Conservation (phyloP, 495 filamentous ascomycete genomes). For the Apodospora peruviana region DNA sequence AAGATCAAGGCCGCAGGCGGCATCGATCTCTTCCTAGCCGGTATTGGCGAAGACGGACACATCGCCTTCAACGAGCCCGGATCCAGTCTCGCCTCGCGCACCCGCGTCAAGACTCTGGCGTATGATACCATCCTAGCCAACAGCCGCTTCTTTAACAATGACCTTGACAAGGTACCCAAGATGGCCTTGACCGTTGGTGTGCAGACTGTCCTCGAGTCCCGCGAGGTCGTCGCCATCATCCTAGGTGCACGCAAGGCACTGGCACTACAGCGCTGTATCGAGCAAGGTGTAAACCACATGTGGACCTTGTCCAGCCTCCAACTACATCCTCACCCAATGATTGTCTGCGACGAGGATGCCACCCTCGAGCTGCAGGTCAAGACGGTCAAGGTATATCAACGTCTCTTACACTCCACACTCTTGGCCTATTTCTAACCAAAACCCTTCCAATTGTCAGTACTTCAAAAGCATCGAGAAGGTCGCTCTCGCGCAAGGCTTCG, state of each 20-base stretch:
- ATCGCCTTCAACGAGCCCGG: slow-evolving; percentile 90
- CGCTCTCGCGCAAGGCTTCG: slow-evolving; percentile 49
- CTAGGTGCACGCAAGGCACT: slow-evolving; percentile 75
- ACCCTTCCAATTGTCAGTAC: too few relatives aligned
- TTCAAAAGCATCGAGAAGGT: slow-evolving; percentile 64
- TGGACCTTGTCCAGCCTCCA: slow-evolving; percentile 81
- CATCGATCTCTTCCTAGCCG: slow-evolving; percentile 81
- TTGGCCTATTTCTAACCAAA: too few relatives aligned
- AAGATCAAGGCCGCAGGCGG: slow-evolving; percentile 70
- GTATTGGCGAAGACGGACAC: slow-evolving; percentile 81
- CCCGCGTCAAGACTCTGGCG: slow-evolving; percentile 78
- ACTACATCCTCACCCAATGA: slow-evolving; percentile 70
- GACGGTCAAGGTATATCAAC: slow-evolving; percentile 62
- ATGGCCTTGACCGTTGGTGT: slow-evolving; percentile 85
- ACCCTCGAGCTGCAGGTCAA: slow-evolving; percentile 80
- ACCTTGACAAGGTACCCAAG: slow-evolving; percentile 66
- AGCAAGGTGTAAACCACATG: slow-evolving; percentile 82
- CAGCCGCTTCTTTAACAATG: slow-evolving; percentile 73
- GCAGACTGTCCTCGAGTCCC: slow-evolving; percentile 76
- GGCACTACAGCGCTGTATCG: slow-evolving; percentile 75
- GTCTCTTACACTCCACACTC: not conserved
- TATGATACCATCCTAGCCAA: slow-evolving; percentile 86
- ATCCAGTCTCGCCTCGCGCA: slow-evolving; percentile 70
- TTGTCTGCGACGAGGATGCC: slow-evolving; percentile 81
- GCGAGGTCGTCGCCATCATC: slow-evolving; percentile 78